Conservation (phyloP, 805 yeast genomes). For the Teunomyces panamensis region DNA sequence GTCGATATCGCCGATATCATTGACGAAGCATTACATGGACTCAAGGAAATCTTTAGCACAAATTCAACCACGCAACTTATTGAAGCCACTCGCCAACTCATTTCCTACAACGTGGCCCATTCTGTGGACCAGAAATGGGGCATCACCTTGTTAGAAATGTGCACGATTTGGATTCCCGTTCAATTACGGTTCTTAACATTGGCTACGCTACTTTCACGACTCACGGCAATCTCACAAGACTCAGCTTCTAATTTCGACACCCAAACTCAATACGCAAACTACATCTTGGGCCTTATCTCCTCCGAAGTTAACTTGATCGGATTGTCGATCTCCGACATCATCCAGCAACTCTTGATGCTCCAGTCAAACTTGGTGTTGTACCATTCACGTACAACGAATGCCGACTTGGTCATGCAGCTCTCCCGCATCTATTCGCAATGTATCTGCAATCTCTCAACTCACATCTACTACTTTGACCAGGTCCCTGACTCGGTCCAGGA, state of each 20-base stretch:
- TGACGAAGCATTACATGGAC: slow-evolving; percentile 46
- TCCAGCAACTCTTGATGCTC: slow-evolving; percentile 53
- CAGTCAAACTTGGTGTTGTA: slow-evolving; percentile 39
- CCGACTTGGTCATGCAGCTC: slow-evolving; percentile 26
- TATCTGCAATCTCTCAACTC: slow-evolving; percentile 68
- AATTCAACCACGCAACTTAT: slow-evolving; percentile 59
- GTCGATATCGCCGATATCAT: slow-evolving; percentile 39
- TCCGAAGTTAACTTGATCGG: slow-evolving; percentile 86
- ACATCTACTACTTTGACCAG: slow-evolving; percentile 84
- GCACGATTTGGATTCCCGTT: slow-evolving; percentile 78
- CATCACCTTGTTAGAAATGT: slow-evolving; percentile 53
- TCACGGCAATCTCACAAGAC: slow-evolving; percentile 20
- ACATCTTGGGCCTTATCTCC: slow-evolving; percentile 59
- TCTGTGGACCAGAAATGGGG: slow-evolving; percentile 45
- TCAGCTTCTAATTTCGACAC: slow-evolving; percentile 8
- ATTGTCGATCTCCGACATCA: slow-evolving; percentile 75
- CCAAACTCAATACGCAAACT: slow-evolving; percentile 42
- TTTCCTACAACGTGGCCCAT: slow-evolving; percentile 34
- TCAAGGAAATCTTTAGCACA: slow-evolving; percentile 64
- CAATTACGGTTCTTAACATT: slow-evolving; percentile 69
- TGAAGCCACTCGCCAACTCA: slow-evolving; percentile 51
- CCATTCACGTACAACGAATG: slow-evolving; percentile 17
- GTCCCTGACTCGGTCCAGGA: slow-evolving; percentile 77
- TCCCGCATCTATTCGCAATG: slow-evolving; percentile 50
- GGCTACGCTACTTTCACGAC: slow-evolving; percentile 36